Conservation (phyloP, 2,329 filamentous ascomycete genomes). For the Coniella vitis region DNA sequence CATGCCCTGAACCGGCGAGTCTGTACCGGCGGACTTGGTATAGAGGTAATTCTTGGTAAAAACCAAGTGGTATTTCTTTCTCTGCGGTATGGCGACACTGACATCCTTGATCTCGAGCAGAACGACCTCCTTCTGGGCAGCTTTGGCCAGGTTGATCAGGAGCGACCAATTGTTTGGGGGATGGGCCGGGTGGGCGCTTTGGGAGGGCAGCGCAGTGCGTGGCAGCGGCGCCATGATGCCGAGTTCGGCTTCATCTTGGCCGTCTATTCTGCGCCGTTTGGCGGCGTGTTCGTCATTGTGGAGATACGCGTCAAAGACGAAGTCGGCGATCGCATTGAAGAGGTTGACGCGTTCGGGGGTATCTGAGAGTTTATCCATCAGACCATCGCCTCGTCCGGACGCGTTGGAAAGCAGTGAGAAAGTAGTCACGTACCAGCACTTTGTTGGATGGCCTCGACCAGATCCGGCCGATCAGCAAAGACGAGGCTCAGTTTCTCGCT, state of each 20-base stretch:
- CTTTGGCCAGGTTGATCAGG: conserved; percentile 19
- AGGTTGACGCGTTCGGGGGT: conserved; percentile 41
- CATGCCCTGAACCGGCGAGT: conserved; percentile 44
- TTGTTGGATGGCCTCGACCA: conserved; percentile 45
- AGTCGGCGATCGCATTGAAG: conserved; percentile 40
- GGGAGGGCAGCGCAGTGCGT: not conserved
- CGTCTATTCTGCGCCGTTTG: conserved; percentile 14
- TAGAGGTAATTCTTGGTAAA: conserved; percentile 55
- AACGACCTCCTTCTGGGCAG: conserved; percentile 42
- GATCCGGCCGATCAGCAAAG: conserved; percentile 50
- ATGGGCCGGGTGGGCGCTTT: conserved; percentile 1
- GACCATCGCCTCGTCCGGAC: not conserved
- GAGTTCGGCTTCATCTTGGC: not conserved
- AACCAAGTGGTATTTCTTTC: conserved; percentile 62
- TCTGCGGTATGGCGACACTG: conserved; percentile 58
- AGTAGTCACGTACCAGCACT: conserved; percentile 40
- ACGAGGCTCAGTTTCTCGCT: conserved; percentile 41
- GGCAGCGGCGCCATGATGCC: conserved; percentile 6
- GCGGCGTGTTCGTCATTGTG: conserved; percentile 9
- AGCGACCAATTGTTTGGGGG: conserved; percentile 13
- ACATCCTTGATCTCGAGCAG: conserved; percentile 59
- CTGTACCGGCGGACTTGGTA: conserved; percentile 45
- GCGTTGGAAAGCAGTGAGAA: no score
- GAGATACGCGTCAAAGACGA: conserved; percentile 12
- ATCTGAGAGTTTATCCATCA: conserved; percentile 32